Evolutionary conservation across 1,284 basidiomycete species (phyloP).

Genomic region (Exobasidium cylindrosporum): DNA sequence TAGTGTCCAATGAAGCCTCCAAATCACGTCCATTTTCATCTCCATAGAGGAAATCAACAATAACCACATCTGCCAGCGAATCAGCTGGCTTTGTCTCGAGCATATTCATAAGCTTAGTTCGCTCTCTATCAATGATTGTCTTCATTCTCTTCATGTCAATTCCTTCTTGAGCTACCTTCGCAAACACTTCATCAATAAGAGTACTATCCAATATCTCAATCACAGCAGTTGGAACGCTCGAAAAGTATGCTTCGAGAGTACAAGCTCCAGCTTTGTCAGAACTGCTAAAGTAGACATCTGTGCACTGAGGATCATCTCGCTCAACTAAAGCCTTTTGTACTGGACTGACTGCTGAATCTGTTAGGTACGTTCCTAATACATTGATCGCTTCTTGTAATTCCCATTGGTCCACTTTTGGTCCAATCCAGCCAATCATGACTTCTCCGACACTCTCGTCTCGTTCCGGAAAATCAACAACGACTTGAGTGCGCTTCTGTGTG

Average conservation of each 20-base stretch:
- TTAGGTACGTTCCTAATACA: conserved; percentile 76
- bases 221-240: conserved; percentile 78
- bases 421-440: conserved; percentile 74
- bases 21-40: conserved; percentile 78
- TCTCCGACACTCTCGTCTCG: conserved; percentile 93
- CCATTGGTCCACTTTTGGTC: conserved; percentile 72
- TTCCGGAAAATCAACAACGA: conserved; percentile 90
- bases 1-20: conserved; percentile 71
- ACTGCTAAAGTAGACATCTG: conserved; percentile 77
- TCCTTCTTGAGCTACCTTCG: conserved; percentile 70
- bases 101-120: conserved; percentile 65
- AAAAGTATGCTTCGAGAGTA: conserved; percentile 74
- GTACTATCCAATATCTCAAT: conserved; percentile 71
- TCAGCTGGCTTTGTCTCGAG: conserved; percentile 57
- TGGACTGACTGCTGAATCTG: conserved; percentile 76
- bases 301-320: conserved; percentile 80
- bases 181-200: conserved; percentile 67
- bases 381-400: conserved; percentile 79
- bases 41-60: conserved; percentile 81
- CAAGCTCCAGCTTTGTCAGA: conserved; percentile 67
- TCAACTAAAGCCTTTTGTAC: conserved; percentile 92
- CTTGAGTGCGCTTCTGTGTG: conserved; percentile 56
- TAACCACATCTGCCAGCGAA: conserved; percentile 63
- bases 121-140: conserved; percentile 81
- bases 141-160: conserved; percentile 89